phyloP scores from a whole-genome alignment of 148 eudicot species.

The Vaccinium vitisidaea region DNA sequence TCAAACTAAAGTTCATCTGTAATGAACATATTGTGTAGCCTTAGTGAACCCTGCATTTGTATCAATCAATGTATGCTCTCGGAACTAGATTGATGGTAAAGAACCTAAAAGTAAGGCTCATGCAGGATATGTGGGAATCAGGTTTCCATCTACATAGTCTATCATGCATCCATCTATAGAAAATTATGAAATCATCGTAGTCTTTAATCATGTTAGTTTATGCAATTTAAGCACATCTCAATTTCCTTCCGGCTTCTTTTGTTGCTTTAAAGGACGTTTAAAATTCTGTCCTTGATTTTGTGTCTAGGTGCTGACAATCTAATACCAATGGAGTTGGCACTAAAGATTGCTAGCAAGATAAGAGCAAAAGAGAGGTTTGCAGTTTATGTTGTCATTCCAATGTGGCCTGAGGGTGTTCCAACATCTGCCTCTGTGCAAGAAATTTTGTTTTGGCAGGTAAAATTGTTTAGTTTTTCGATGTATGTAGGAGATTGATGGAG shows the following conservation, averaged over 20 bases:
- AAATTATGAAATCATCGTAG: neutral
- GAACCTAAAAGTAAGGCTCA: neutral
- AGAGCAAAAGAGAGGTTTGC: slow-evolving; percentile 53
- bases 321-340: slow-evolving; percentile 67
- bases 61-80: neutral
- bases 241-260: neutral
- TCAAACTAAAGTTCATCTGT: slow-evolving; percentile 2
- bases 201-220: neutral
- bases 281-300: neutral
- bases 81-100: neutral
- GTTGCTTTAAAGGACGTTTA: neutral
- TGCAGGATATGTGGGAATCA: neutral
- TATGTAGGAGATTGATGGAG: neutral
- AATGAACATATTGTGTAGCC: slow-evolving; percentile 8
- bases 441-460: slow-evolving; percentile 55
- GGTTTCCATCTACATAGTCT: neutral
- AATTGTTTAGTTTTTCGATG: neutral
- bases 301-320: slow-evolving; percentile 56
- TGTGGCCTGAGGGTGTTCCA: slow-evolving; percentile 65
- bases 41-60: neutral
- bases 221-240: neutral
- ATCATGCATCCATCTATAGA: neutral
- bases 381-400: slow-evolving; percentile 54
- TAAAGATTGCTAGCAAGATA: slow-evolving; percentile 60
- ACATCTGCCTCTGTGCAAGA: slow-evolving; percentile 46